A percentile compares a stretch with the other conserved stretches of the same genome.
Evolutionary conservation across 169 alveolate species (phyloP).

Genomic region (Plasmodium chabaudi): DNA sequence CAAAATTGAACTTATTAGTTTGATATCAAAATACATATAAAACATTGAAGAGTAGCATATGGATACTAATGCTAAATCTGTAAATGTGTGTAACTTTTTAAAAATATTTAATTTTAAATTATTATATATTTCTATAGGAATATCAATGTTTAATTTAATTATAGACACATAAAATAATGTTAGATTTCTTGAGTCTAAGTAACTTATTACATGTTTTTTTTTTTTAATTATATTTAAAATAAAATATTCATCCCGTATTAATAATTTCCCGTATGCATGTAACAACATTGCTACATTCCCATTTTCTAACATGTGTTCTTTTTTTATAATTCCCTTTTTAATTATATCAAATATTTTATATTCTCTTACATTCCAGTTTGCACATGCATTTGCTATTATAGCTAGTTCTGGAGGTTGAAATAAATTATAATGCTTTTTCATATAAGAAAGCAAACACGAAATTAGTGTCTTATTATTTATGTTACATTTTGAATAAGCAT

Average conservation of each 20-base stretch:
- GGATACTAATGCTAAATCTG: slow-evolving; percentile 61
- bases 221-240: slow-evolving; percentile 24
- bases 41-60: slow-evolving; percentile 44
- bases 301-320: slow-evolving; percentile 17
- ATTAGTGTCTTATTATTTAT: slow-evolving; percentile 11
- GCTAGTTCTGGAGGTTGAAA: slow-evolving; percentile 46
- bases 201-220: slow-evolving; percentile 27
- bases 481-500: slow-evolving; percentile 32
- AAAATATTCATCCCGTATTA: slow-evolving; percentile 45
- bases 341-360: slow-evolving; percentile 26
- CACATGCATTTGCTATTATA: slow-evolving; percentile 42
- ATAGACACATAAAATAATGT: slow-evolving; percentile 49
- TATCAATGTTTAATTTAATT: slow-evolving; percentile 34
- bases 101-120: slow-evolving; percentile 18
- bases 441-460: slow-evolving; percentile 16
- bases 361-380: slow-evolving; percentile 39
- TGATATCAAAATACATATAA: slow-evolving; percentile 32
- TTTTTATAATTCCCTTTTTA: slow-evolving; percentile 11
- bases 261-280: slow-evolving; percentile 63
- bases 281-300: slow-evolving; percentile 61
- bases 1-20: slow-evolving; percentile 21
- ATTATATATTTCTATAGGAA: slow-evolving; percentile 37
- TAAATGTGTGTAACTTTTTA: slow-evolving; percentile 20
- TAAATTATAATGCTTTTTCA: not conserved
- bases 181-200: slow-evolving; percentile 30